Percentiles rank a stretch among this genome's conserved stretches.
phyloP scores from a whole-genome alignment of 768 basidiomycete genomes.

The Phallus indusiatus region DNA sequence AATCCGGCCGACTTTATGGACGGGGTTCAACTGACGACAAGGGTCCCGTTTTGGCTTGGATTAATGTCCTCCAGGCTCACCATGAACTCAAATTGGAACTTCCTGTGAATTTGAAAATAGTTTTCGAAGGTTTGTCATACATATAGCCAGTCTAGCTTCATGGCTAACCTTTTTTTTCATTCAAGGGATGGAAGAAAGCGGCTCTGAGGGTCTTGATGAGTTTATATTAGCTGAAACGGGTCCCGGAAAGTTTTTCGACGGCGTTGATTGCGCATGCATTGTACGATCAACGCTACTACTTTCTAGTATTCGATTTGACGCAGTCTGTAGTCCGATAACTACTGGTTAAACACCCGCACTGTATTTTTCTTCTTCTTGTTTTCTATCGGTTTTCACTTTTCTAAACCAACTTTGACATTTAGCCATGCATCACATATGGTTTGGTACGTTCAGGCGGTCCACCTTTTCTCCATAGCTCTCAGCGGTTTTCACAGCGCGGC shows the following conservation, averaged over 20 bases:
- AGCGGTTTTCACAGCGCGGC: slow-evolving; percentile 40
- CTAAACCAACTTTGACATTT: neutral
- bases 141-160: slow-evolving; percentile 4
- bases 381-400: neutral
- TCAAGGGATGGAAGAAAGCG: slow-evolving; percentile 84
- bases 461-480: neutral
- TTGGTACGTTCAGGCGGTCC: slow-evolving; percentile 24
- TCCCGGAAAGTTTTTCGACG: slow-evolving; percentile 66
- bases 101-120: slow-evolving; percentile 84
- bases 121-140: slow-evolving; percentile 57
- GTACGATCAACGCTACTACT: slow-evolving; percentile 32
- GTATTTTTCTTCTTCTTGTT: slow-evolving; percentile 5
- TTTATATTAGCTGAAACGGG: slow-evolving; percentile 72
- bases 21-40: slow-evolving; percentile 90
- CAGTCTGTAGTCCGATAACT: slow-evolving; percentile 71
- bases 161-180: neutral
- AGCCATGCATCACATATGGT: slow-evolving; percentile 74
- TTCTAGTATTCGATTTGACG: neutral
- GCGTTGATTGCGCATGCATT: slow-evolving; percentile 90
- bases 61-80: slow-evolving; percentile 86
- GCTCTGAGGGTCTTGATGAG: slow-evolving; percentile 84
- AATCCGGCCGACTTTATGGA: slow-evolving; percentile 59
- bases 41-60: slow-evolving; percentile 81
- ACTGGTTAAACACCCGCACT: slow-evolving; percentile 85
- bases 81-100: slow-evolving; percentile 52